Evolutionary conservation across 2,329 filamentous ascomycete genomes (phyloP).

Genomic region (Microdochium nivale): DNA sequence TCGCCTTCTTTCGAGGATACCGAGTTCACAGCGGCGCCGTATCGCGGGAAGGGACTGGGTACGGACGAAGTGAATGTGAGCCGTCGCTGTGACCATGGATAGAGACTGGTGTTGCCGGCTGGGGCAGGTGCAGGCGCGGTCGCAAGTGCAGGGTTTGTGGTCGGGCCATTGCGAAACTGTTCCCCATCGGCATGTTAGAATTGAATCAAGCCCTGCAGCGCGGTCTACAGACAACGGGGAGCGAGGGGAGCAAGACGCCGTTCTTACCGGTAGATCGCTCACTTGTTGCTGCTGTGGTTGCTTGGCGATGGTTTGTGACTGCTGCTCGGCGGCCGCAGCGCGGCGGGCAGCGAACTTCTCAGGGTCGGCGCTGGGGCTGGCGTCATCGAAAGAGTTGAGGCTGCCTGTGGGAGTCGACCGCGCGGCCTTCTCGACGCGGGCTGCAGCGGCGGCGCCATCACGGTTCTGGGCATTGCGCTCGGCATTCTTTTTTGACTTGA

Average conservation of each 20-base stretch:
- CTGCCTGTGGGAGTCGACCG: slow-evolving; percentile 72
- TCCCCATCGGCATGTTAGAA: background rate
- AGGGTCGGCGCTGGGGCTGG: slow-evolving; percentile 53
- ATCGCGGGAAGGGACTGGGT: slow-evolving; percentile 85
- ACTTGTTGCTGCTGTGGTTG: slow-evolving; percentile 28
- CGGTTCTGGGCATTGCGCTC: slow-evolving; percentile 49
- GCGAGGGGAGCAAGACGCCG: slow-evolving; percentile 6
- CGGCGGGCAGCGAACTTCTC: slow-evolving; percentile 49
- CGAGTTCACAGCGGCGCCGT: slow-evolving; percentile 92
- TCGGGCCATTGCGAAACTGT: slow-evolving; percentile 47
- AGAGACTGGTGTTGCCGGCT: slow-evolving; percentile 37
- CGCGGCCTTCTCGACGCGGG: slow-evolving; percentile 49
- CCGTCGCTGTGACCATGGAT: slow-evolving; percentile 90
- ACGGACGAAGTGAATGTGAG: slow-evolving; percentile 78
- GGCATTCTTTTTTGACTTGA: slow-evolving; percentile 73
- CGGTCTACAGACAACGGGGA: background rate
- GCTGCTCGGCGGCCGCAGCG: slow-evolving; percentile 39
- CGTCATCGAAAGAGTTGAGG: slow-evolving; percentile 60
- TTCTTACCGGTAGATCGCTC: slow-evolving; percentile 33
- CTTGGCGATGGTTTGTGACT: slow-evolving; percentile 34
- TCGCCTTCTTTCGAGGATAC: slow-evolving; percentile 92
- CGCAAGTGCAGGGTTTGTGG: slow-evolving; percentile 1
- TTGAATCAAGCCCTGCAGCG: background rate
- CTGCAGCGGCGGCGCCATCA: slow-evolving; percentile 41
- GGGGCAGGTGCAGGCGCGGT: slow-evolving; percentile 10